phyloP scores from a whole-genome alignment of 768 basidiomycete species.

The Clavaria fumosa region DNA sequence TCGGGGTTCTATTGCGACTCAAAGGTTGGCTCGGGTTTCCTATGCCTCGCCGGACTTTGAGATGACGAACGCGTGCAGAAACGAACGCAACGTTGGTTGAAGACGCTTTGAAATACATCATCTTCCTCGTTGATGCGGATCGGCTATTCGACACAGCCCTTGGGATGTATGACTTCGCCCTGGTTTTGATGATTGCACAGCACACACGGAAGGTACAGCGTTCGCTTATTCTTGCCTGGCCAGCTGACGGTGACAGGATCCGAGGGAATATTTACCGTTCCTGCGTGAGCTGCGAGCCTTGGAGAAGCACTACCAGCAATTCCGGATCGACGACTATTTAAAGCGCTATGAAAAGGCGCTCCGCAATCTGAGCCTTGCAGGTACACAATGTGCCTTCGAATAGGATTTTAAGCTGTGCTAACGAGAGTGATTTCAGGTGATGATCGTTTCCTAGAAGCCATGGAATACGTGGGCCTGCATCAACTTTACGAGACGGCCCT shows the following conservation, averaged over 20 bases:
- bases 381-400: conserved; percentile 25
- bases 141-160: conserved; percentile 85
- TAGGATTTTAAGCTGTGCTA: not conserved
- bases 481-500: conserved; percentile 63
- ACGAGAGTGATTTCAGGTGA: conserved; percentile 27
- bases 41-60: too few relatives aligned
- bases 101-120: conserved; percentile 96
- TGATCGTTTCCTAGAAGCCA: conserved; percentile 63
- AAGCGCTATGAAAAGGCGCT: conserved; percentile 64
- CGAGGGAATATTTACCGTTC: conserved; percentile 95
- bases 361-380: conserved; percentile 56
- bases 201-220: conserved; percentile 81
- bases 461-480: conserved; percentile 66
- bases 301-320: conserved; percentile 71
- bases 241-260: conserved; percentile 45
- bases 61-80: conserved; percentile 25
- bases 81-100: conserved; percentile 67
- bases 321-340: conserved; percentile 87
- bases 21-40: conserved; percentile 68
- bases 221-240: not conserved
- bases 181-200: conserved; percentile 93
- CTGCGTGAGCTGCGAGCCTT: conserved; percentile 73
- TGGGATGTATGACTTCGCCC: conserved; percentile 96
- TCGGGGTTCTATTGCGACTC: conserved; percentile 57
- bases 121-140: conserved; percentile 92